Evolutionary conservation across 176 grass and related monocot species (phyloP).

Genomic region (Avena eriantha): DNA sequence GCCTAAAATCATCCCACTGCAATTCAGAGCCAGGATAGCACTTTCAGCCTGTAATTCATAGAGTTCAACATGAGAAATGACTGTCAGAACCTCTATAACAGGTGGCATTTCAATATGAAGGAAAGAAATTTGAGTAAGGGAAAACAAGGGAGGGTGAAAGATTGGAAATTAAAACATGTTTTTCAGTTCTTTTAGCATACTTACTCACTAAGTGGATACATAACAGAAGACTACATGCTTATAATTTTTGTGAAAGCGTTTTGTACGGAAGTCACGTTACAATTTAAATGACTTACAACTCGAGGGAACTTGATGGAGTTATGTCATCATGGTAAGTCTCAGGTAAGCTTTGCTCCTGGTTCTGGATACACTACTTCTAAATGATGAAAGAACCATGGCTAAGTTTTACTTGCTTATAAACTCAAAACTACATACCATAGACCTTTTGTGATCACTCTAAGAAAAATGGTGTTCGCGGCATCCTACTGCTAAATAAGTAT

Average conservation of each 20-base stretch:
- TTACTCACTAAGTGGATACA: neutral
- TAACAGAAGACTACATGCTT: slow-evolving; percentile 4
- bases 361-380: neutral
- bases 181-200: neutral
- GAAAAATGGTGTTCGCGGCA: neutral
- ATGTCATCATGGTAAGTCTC: neutral
- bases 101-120: neutral
- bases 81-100: neutral
- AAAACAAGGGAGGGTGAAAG: neutral
- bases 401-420: neutral
- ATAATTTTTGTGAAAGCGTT: neutral
- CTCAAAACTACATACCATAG: slow-evolving; percentile 2
- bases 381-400: neutral
- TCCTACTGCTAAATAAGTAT: neutral
- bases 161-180: neutral
- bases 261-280: neutral
- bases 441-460: neutral
- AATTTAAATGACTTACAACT: neutral
- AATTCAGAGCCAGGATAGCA: slow-evolving; percentile 87
- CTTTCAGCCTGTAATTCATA: slow-evolving; percentile 68
- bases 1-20: slow-evolving; percentile 85
- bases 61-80: slow-evolving; percentile 26
- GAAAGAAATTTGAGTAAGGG: neutral
- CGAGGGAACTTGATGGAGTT: neutral
- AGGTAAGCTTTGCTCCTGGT: neutral